Conservation (phyloP, 345 rosid species). For the Euphorbia pulcherrima region DNA sequence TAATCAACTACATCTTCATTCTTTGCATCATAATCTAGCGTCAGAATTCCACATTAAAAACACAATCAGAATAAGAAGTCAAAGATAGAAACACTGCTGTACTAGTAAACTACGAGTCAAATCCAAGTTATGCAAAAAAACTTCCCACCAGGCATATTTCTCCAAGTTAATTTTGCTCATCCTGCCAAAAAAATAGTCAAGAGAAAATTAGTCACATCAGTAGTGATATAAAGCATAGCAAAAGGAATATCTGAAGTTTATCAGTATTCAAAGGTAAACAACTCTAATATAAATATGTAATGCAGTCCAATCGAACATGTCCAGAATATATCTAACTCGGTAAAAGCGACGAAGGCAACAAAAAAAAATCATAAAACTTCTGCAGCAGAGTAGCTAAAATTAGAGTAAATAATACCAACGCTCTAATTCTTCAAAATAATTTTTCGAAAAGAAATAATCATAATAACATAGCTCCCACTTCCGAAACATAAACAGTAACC, state of each 20-base stretch:
- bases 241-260: not conserved
- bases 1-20: conserved; percentile 94
- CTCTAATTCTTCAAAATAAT: too few relatives aligned
- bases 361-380: not conserved
- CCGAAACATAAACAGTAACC: too few relatives aligned
- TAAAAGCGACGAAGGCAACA: too few relatives aligned
- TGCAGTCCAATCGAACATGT: not conserved
- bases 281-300: not conserved
- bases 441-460: too few relatives aligned
- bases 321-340: not conserved
- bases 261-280: not conserved
- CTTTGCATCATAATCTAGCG: conserved; percentile 81
- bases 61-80: conserved; percentile 25
- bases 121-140: not conserved
- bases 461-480: too few relatives aligned
- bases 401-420: too few relatives aligned
- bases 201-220: not conserved
- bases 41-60: conserved; percentile 27
- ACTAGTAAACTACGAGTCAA: not conserved
- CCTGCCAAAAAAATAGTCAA: not conserved
- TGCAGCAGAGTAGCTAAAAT: too few relatives aligned
- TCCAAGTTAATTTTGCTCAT: too few relatives aligned
- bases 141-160: conserved; percentile 8
- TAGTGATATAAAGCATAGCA: too few relatives aligned
- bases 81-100: conserved; percentile 2